Evolutionary conservation across 352 stramenopile species (phyloP).

Genomic region (Pythium sukuiense): DNA sequence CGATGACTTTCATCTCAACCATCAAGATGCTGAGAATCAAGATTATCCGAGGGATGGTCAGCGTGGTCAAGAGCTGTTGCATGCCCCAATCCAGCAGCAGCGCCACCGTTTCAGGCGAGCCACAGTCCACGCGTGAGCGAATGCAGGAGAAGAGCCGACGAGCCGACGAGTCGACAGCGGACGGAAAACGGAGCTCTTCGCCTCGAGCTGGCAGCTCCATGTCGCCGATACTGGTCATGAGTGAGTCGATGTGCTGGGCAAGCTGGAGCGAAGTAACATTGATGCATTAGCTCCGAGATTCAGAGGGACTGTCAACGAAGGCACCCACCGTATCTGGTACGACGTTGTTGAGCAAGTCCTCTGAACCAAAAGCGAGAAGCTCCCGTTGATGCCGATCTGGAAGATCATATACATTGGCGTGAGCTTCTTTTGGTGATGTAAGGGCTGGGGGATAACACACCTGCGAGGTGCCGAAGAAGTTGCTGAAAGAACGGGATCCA

Average conservation of each 20-base stretch:
- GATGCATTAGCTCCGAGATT: background rate
- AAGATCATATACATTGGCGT: background rate
- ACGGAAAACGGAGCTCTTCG: constrained; percentile 5
- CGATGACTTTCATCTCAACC: constrained; percentile 33
- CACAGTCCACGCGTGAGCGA: constrained; percentile 16
- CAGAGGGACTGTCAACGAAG: background rate
- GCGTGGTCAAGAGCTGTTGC: constrained; percentile 10
- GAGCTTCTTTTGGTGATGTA: background rate
- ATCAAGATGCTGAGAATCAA: constrained; percentile 19
- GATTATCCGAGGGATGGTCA: constrained; percentile 19
- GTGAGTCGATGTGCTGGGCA: constrained; percentile 19
- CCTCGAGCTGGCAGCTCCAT: constrained; percentile 10
- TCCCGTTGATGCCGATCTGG: constrained; percentile 20
- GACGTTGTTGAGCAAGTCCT: constrained; percentile 17
- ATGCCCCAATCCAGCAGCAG: constrained; percentile 25
- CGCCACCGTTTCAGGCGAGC: constrained; percentile 13
- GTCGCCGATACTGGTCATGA: constrained; percentile 8
- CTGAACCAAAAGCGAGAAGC: background rate
- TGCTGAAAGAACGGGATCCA: constrained; percentile 24
- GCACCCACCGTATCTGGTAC: constrained; percentile 20
- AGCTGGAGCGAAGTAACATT: constrained; percentile 12
- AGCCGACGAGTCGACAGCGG: background rate
- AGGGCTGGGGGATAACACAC: constrained; percentile 4
- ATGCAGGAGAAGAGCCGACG: background rate
- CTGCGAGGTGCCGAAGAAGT: constrained; percentile 22